Base-by-base conservation (phyloP, 176 grass and related monocot genomes). In the Raddia distichophylla region DNA sequence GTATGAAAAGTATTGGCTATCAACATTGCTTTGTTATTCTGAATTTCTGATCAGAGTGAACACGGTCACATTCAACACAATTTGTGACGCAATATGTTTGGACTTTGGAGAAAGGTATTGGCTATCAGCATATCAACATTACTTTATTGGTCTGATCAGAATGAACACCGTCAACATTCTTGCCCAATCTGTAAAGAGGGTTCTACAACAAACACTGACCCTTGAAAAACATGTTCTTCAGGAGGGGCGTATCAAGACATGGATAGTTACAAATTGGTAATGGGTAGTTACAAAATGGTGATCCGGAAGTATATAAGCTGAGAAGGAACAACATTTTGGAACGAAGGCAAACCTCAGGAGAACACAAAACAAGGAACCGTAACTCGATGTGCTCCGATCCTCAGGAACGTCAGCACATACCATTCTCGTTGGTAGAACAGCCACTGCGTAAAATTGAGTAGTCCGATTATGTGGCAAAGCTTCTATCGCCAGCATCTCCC, bases 401-500 rank as follows among this genome's bases (percentile, higher is more conserved):
- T 81, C 27, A 16, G 15, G 52, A 74, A 72, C 60, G 37, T 14
- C 43, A 73, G 67, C 45, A 61, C 57, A 66, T 32, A 71, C 12
- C 37, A 85, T 64, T 82, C 87, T 43, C 19, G 0, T 16, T 57
- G 27, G 87, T 52, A 18, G 49, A 51, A 10, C 48, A 71, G 5
- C 56, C 4, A 6, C 33, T 32, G 22, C 32, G 18, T 42, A 47
- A 89, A 80, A 65, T n/a, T 51, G 27, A 58, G 60, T 58, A 22
- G 48, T 68, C n/a, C 9, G 69, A 78, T 81, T 64, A 98, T 70
- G 93, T 99, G 13, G 86, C 85, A 12, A 90, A 99, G 75, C 91
- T 95, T 79, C 96, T 92, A 74, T 99, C 91, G n/a, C 96, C 93
- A 53, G 96, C 96, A 89, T 99, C 96, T 60, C 96, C 96, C 71